phyloP scores from a whole-genome alignment of 768 basidiomycete species.

The Punctularia strigosozonata region DNA sequence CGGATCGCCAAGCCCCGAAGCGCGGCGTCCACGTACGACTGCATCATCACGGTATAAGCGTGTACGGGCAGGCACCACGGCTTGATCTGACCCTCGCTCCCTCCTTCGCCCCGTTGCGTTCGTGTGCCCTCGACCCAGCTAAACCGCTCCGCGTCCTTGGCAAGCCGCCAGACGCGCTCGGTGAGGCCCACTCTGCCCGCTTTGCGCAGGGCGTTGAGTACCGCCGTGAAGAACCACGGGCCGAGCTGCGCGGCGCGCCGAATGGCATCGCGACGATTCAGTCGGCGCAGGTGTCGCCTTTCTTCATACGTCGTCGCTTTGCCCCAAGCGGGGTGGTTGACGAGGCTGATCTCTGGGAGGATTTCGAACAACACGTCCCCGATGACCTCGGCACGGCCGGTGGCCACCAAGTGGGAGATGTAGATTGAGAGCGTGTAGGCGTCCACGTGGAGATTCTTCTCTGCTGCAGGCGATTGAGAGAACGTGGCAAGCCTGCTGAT shows the following conservation, averaged over 20 bases:
- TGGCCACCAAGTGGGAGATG: constrained; percentile 39
- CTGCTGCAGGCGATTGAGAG: constrained; percentile 9
- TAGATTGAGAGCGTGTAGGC: constrained; percentile 37
- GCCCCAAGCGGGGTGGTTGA: constrained; percentile 28
- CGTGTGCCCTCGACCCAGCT: constrained; percentile 32
- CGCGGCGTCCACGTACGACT: constrained; percentile 41
- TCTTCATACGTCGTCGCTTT: constrained; percentile 11
- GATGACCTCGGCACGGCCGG: constrained; percentile 33
- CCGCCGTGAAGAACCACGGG: constrained; percentile 43
- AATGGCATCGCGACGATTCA: constrained; percentile 20
- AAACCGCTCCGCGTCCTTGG: constrained; percentile 40
- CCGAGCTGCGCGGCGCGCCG: constrained; percentile 37
- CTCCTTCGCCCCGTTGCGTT: no score
- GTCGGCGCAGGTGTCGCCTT: constrained; percentile 15
- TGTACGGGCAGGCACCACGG: constrained; percentile 60
- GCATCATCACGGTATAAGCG: constrained; percentile 65
- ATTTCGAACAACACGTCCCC: constrained; percentile 36
- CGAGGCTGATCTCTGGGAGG: constrained; percentile 38
- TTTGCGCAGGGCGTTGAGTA: constrained; percentile 53
- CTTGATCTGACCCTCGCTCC: no score
- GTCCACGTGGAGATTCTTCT: constrained; percentile 21
- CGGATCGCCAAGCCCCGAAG: constrained; percentile 12
- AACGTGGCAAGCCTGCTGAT: no score
- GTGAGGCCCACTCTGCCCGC: constrained; percentile 40
- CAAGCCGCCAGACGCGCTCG: constrained; percentile 54